phyloP scores from a whole-genome alignment of 768 basidiomycete genomes.

The Hygrophoropsis aurantiaca region DNA sequence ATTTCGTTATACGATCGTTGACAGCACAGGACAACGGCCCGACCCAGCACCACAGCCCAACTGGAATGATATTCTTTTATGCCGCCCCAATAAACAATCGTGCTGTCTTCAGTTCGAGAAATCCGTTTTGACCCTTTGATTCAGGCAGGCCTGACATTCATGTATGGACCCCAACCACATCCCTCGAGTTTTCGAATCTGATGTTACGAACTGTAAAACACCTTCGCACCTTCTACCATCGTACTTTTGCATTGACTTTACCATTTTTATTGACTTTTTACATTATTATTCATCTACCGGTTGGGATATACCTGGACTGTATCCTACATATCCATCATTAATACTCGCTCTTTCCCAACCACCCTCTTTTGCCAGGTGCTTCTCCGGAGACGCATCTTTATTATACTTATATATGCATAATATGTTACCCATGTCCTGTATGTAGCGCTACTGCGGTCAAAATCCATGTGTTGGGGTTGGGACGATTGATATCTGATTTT shows the following conservation, averaged over 20 bases:
- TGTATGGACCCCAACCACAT: conserved; percentile 20
- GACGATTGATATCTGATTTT: too few relatives aligned
- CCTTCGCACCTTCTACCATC: not conserved
- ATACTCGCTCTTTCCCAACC: conserved; percentile 5
- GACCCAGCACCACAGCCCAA: conserved; percentile 58
- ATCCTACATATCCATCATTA: not conserved
- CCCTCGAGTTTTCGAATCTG: too few relatives aligned
- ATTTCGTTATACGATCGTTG: conserved; percentile 59
- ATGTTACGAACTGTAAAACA: too few relatives aligned
- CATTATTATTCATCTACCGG: conserved; percentile 1
- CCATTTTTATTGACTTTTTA: not conserved
- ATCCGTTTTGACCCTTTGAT: conserved; percentile 13
- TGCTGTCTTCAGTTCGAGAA: conserved; percentile 52
- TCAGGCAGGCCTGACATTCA: conserved; percentile 26
- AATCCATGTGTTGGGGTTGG: too few relatives aligned
- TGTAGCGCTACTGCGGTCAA: too few relatives aligned
- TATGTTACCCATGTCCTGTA: not conserved
- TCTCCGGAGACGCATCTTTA: conserved; percentile 3
- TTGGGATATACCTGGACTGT: not conserved
- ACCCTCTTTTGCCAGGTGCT: conserved; percentile 13
- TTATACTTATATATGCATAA: conserved; percentile 3
- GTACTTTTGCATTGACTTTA: too few relatives aligned
- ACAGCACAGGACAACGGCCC: conserved; percentile 46
- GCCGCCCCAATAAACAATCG: conserved; percentile 56
- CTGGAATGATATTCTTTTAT: conserved; percentile 76